Evolutionary conservation across 2,329 filamentous ascomycete species (phyloP), one percentile per base, ranked within the genome.

Genomic region (Sphaerulina populicola): DNA sequence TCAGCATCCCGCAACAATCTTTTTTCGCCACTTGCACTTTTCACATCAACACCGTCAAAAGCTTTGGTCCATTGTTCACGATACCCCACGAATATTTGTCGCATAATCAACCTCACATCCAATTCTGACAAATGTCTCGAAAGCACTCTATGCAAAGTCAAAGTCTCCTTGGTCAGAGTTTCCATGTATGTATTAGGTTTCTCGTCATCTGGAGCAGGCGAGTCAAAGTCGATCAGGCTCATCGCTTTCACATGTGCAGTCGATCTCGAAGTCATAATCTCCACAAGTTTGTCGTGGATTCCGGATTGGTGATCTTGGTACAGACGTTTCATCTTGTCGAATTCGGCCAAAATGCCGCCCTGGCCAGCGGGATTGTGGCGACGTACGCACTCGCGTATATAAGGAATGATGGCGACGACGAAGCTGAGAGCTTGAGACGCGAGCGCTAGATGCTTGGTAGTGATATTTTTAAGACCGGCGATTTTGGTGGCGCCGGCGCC

Each of bases 401-500:
- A 90, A 0, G 93, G 91, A 4, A 95, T 83, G 1, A 97, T 74
- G 0, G 88, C 82, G 21, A 90, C 86, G 41, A 94, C 82, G 66
- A 98, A 96, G 40, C 85, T 85, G 15, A 97, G 72, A 0, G 90
- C 86, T 68, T 96, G 91, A 0, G 86, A 90, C 2, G 93, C 90
- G 14, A 97, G 80, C 0, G 93, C 90, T 1, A 98, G 78, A 69
- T 98, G 91, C 62, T 93, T 93, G 0, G 93, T 95, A 0, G 88
- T 95, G 66, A 98, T 98, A 64, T 96, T 96, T 67, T 89, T 95
- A 15, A 98, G 74, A 0, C 91, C 91, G 1, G 90, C 93, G 21
- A 86, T 89, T 33, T 82, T 78, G 4, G 88, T 96, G 3, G 93
- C 93, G 4, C 93, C 93, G 1, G 93, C 93, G 1, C 93, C 93